These are phyloP conservation scores for Olyra latifolia DNA, from an alignment of 176 grass and related monocot genomes.

Conservation along the genomic window DNA sequence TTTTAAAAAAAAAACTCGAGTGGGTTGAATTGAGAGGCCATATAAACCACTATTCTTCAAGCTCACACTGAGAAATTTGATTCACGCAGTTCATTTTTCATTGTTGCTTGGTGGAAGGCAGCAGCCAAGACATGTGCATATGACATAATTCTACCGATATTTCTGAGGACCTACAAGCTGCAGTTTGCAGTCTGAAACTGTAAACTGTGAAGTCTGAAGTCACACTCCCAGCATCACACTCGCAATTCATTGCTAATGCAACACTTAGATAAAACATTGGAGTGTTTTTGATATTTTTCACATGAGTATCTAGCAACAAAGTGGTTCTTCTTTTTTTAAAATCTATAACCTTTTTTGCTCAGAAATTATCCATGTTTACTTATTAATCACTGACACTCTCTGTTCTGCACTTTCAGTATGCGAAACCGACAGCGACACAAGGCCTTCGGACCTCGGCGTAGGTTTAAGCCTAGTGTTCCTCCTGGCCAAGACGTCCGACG, in stretches of 20 bases:
- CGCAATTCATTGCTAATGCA: not conserved
- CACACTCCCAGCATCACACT: not conserved
- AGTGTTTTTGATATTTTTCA: not conserved
- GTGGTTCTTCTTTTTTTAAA: not conserved
- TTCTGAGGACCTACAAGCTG: not conserved
- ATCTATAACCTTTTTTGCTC: not conserved
- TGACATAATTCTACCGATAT: not conserved
- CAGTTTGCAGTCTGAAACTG: not conserved
- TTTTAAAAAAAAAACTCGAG: not conserved
- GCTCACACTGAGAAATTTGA: not conserved
- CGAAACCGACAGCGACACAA: not conserved
- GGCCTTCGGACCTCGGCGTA: constrained; percentile 26
- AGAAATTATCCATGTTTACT: not conserved
- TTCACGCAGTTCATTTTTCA: not conserved
- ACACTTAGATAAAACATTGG: not conserved
- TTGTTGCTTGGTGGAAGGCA: not conserved
- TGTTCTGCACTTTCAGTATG: not conserved
- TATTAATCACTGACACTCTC: not conserved
- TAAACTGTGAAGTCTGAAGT: not conserved
- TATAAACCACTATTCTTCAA: not conserved
- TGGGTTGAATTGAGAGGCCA: not conserved
- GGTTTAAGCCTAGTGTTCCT: constrained; percentile 57
- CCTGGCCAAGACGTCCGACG: constrained; percentile 53
- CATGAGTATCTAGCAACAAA: not conserved
- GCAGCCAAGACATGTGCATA: not conserved